Evolutionary conservation across 2,329 filamentous ascomycete species (phyloP).

Genomic region (Fusarium chuoi): DNA sequence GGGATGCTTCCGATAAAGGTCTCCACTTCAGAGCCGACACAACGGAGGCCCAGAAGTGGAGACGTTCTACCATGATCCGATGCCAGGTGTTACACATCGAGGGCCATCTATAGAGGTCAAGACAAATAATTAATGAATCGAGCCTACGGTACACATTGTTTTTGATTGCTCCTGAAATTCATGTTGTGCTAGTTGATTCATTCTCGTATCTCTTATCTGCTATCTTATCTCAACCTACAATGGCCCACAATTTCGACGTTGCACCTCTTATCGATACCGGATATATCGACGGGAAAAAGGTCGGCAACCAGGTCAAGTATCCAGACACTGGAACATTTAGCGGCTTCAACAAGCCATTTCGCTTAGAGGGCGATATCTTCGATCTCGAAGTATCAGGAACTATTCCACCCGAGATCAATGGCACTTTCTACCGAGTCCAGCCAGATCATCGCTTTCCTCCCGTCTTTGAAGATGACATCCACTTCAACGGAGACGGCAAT

Average conservation of each 20-base stretch:
- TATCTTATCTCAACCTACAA: neutral
- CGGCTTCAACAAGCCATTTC: constrained; percentile 4
- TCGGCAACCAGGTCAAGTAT: neutral
- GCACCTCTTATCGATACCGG: neutral
- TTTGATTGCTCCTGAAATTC: neutral
- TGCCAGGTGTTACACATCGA: fast-evolving
- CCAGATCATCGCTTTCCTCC: constrained; percentile 26
- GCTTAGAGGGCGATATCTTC: neutral
- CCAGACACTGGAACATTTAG: neutral
- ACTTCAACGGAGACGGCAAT: constrained; percentile 26
- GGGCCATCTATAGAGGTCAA: neutral
- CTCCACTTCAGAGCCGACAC: neutral
- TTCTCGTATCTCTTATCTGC: neutral
- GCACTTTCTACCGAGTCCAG: constrained; percentile 25
- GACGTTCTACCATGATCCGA: fast-evolving
- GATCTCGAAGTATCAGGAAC: neutral
- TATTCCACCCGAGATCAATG: constrained; percentile 17
- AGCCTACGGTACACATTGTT: neutral
- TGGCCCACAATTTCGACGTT: neutral
- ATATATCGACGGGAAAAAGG: neutral
- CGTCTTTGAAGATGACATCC: constrained; percentile 12
- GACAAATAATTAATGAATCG: neutral
- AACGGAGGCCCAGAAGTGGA: neutral
- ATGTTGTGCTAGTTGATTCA: neutral
- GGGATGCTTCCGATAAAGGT: neutral